Evolutionary conservation across 257 asterid species (phyloP), one percentile per base, ranked within the genome.

Genomic region (Hygrophila difformis): DNA sequence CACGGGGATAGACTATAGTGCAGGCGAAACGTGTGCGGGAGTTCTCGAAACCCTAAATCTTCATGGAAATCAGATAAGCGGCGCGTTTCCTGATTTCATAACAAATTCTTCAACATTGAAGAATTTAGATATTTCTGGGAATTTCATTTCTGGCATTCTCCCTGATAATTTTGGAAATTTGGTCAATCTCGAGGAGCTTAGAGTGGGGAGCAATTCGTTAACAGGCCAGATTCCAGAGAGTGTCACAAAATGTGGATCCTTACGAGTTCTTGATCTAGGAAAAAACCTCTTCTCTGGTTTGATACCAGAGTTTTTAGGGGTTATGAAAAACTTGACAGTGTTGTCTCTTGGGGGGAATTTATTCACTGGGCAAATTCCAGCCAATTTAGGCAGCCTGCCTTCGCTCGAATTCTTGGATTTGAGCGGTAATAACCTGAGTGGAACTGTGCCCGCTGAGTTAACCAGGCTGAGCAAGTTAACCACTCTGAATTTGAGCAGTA

Each of bases 31-130:
- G 23, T 77, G 79, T 50, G 69, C 42, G 2, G 60, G 76, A 55
- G 57, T 56, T n/a, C 11, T 66, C 37, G 80, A 77, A 54, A 74
- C 62, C 35, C 43, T 77, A 12, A 58, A 60, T 55, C 66, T 77
- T 63, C 79, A 70, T 62, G 73, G 53, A 70, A 77, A 77, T 70
- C 68, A 57, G 57, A 77, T 77, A 49, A 58, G 41, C 29, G 62
- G 62, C 11, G 66, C 54, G 41, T 65, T 73, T 57, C 87, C 79
- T 7, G 55, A 12, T 6, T 65, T 68, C 57, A 3, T 77, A 12
- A 46, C 33, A 18, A 71, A 63, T 51, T 52, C 65, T 19, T 33
- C 59, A 2, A 42, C 73, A 17, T 39, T 74, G 41, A 74, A 44
- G 41, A 45, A 26, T 26, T 48, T 77, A 12, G 87, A 74, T 71